phyloP scores from a whole-genome alignment of 371 early-diverging fungal species.

The Mortierella sp. region DNA sequence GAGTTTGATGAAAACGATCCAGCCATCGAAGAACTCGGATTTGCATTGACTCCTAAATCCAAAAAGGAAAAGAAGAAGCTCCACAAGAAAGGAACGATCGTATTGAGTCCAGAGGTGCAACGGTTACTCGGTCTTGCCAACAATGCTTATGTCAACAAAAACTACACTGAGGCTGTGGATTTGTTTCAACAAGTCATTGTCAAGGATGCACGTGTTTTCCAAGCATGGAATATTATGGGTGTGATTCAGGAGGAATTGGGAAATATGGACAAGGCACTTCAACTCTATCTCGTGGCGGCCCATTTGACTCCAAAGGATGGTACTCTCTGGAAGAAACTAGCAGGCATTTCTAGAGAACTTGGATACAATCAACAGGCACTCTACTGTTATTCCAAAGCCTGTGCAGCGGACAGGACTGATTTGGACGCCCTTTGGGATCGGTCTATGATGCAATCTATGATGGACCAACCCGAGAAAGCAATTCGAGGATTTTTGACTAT shows the following conservation, averaged over 20 bases:
- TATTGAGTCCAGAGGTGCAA: conserved; percentile 64
- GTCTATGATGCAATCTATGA: conserved; percentile 63
- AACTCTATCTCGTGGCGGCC: conserved; percentile 90
- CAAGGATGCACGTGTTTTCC: conserved; percentile 71
- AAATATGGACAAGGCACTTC: conserved; percentile 76
- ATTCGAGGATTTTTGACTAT: conserved; percentile 49
- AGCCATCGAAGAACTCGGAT: conserved; percentile 45
- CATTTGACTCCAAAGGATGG: conserved; percentile 84
- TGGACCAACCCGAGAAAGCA: conserved; percentile 63
- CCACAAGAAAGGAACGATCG: conserved; percentile 24
- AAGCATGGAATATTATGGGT: conserved; percentile 91
- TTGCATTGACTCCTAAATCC: conserved; percentile 35
- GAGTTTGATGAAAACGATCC: conserved; percentile 39
- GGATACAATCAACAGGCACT: conserved; percentile 80
- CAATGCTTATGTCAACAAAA: conserved; percentile 70
- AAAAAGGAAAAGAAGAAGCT: conserved; percentile 37
- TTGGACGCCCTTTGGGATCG: conserved; percentile 78
- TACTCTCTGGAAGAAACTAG: conserved; percentile 89
- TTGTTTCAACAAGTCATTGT: conserved; percentile 81
- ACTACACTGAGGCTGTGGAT: conserved; percentile 75
- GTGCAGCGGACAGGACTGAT: conserved; percentile 71
- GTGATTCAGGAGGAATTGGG: conserved; percentile 92
- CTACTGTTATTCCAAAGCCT: conserved; percentile 81
- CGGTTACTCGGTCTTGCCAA: conserved; percentile 80
- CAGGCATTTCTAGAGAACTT: conserved; percentile 76